These are phyloP conservation scores for Patellaria atrata DNA, from an alignment of 495 filamentous ascomycete genomes.

Conservation along the genomic window DNA sequence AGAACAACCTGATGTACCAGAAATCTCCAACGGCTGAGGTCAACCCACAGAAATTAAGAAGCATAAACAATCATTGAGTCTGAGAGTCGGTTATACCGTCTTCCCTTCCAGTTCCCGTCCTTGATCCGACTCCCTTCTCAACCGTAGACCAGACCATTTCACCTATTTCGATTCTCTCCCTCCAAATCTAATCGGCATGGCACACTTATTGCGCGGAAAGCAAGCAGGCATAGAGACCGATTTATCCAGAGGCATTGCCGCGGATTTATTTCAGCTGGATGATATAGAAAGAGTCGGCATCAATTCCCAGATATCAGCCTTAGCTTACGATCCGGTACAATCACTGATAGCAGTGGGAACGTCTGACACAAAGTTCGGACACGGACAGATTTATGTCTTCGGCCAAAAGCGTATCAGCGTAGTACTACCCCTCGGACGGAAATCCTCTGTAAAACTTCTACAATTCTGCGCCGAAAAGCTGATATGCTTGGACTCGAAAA, in stretches of 20 bases:
- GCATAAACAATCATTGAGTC: no score
- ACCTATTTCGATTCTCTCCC: background rate
- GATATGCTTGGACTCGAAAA: slow-evolving; percentile 66
- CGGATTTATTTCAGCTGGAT: slow-evolving; percentile 66
- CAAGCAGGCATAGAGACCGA: slow-evolving; percentile 87
- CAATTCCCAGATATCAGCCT: slow-evolving; percentile 62
- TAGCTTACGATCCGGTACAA: slow-evolving; percentile 87
- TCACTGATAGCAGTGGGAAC: slow-evolving; percentile 91
- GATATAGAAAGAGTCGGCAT: slow-evolving; percentile 76
- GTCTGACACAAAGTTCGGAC: slow-evolving; percentile 56
- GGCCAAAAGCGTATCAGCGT: slow-evolving; percentile 69
- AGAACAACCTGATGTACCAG: no score
- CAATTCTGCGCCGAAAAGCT: slow-evolving; percentile 68
- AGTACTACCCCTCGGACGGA: slow-evolving; percentile 45
- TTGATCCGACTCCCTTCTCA: no score
- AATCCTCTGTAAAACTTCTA: slow-evolving; percentile 54
- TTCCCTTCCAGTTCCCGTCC: no score
- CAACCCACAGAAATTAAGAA: no score
- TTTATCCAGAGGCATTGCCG: slow-evolving; percentile 62
- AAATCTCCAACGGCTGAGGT: no score
- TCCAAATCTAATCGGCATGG: slow-evolving; percentile 37
- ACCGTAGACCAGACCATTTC: no score
- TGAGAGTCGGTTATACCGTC: no score
- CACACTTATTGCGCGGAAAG: slow-evolving; percentile 76
- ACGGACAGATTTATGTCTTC: slow-evolving; percentile 79